Conservation (phyloP, 139 green algal species). For the Zygnema circumcarinatum region DNA sequence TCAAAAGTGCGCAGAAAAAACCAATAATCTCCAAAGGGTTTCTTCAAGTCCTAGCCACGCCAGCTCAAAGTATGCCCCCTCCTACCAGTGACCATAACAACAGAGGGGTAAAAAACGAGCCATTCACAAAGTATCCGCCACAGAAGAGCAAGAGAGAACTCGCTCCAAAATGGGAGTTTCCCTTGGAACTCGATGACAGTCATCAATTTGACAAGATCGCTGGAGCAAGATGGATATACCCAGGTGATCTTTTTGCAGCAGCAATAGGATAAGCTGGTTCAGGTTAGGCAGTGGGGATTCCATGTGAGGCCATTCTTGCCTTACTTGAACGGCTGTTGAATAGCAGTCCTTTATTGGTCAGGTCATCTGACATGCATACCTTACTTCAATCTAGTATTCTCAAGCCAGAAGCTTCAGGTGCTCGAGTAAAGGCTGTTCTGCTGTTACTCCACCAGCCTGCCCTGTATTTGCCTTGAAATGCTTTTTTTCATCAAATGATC, state of each 20-base stretch:
- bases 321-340: not conserved
- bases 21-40: too few species aligned
- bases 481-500: too few species aligned
- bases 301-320: not conserved
- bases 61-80: too few species aligned
- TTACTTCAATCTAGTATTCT: too few species aligned
- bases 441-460: too few species aligned
- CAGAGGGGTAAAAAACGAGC: not conserved
- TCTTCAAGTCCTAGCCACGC: too few species aligned
- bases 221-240: slow-evolving; percentile 53
- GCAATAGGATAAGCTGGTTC: slow-evolving; percentile 10
- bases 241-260: slow-evolving; percentile 5
- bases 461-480: too few species aligned
- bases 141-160: not conserved
- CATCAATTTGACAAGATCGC: slow-evolving; percentile 35
- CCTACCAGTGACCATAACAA: too few species aligned
- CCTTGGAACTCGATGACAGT: not conserved
- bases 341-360: not conserved
- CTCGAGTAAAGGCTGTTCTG: not conserved
- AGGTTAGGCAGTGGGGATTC: not conserved
- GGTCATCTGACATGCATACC: too few species aligned
- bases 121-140: not conserved
- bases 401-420: not conserved
- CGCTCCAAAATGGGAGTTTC: not conserved
- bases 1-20: too few species aligned